Percentiles rank a stretch among this genome's conserved stretches.
These are phyloP conservation scores for Microsporum canis DNA, from an alignment of 2,329 filamentous ascomycete species.

Conservation along the genomic window DNA sequence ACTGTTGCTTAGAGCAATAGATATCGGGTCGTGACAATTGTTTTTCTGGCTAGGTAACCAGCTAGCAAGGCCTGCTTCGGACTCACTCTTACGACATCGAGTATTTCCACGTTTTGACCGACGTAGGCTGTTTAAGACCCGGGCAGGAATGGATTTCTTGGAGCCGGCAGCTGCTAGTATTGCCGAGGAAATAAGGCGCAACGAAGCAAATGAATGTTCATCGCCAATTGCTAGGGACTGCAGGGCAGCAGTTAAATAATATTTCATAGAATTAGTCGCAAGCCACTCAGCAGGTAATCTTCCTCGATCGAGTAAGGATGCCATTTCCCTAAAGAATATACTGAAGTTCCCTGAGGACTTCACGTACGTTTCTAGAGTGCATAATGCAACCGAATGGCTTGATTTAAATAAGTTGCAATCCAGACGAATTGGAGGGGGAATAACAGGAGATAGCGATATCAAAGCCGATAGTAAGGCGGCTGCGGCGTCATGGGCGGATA, in stretches of 20 bases:
- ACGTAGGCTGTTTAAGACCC: background rate
- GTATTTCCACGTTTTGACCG: background rate
- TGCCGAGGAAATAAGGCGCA: slow-evolving; percentile 9
- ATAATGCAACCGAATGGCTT: slow-evolving; percentile 23
- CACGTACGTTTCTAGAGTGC: slow-evolving; percentile 24
- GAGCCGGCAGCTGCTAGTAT: slow-evolving; percentile 2
- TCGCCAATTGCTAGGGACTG: slow-evolving; percentile 29
- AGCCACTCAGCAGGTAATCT: slow-evolving; percentile 31
- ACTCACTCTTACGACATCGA: background rate
- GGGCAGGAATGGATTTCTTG: background rate
- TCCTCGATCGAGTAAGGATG: slow-evolving; percentile 25
- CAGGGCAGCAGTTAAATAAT: slow-evolving; percentile 27
- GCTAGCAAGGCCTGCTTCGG: background rate
- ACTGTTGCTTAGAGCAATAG: slow-evolving; percentile 12
- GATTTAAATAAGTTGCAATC: slow-evolving; percentile 21
- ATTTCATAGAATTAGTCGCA: slow-evolving; percentile 29
- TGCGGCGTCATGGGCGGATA: slow-evolving; percentile 27
- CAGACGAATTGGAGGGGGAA: slow-evolving; percentile 15
- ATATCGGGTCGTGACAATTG: slow-evolving; percentile 2
- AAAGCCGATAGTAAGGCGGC: slow-evolving; percentile 25
- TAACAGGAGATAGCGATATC: slow-evolving; percentile 16
- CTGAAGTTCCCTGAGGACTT: slow-evolving; percentile 12
- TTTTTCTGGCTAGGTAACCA: background rate
- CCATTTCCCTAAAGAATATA: slow-evolving; percentile 27
- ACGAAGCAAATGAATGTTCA: slow-evolving; percentile 21